Percentiles rank a stretch among this genome's conserved stretches.
phyloP scores from a whole-genome alignment of 371 early-diverging fungal species.

The Lichtheimia hyalospora region DNA sequence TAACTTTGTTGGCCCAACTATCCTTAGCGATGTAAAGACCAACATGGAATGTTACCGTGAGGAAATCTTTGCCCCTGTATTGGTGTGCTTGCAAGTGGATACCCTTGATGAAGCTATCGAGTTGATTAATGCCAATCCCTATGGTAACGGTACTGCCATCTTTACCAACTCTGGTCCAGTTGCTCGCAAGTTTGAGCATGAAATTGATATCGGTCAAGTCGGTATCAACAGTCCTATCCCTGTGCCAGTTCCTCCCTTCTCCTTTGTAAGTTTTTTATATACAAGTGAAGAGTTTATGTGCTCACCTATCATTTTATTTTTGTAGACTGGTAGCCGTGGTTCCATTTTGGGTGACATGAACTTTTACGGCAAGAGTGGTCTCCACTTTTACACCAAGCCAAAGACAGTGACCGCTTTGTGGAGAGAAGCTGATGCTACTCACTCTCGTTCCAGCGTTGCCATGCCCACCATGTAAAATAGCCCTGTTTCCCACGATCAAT shows the following conservation, averaged over 20 bases:
- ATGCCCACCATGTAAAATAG: conserved; percentile 22
- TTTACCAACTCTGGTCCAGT: conserved; percentile 90
- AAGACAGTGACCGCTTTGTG: conserved; percentile 96
- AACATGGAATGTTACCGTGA: conserved; percentile 93
- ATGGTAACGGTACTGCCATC: conserved; percentile 96
- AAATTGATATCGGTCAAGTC: conserved; percentile 93
- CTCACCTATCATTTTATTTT: background rate
- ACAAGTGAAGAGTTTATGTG: background rate
- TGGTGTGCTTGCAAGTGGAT: conserved; percentile 81
- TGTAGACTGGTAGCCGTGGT: conserved; percentile 86
- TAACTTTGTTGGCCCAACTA: conserved; percentile 95
- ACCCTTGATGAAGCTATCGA: conserved; percentile 93
- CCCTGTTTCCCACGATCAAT: background rate
- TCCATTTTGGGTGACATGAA: conserved; percentile 95
- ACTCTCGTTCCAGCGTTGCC: conserved; percentile 24
- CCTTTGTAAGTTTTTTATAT: conserved; percentile 52
- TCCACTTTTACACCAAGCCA: conserved; percentile 89
- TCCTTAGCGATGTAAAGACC: conserved; percentile 77
- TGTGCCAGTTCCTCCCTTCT: conserved; percentile 97
- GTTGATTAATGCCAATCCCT: conserved; percentile 88
- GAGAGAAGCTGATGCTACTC: conserved; percentile 75
- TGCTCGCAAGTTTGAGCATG: conserved; percentile 88
- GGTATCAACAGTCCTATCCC: conserved; percentile 95
- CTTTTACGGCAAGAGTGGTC: conserved; percentile 87
- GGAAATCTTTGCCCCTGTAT: conserved; percentile 97